A percentile compares a stretch with the other conserved stretches of the same genome.
phyloP scores from a whole-genome alignment of 1,284 basidiomycete genomes.

The Pisolithus thermaeus region DNA sequence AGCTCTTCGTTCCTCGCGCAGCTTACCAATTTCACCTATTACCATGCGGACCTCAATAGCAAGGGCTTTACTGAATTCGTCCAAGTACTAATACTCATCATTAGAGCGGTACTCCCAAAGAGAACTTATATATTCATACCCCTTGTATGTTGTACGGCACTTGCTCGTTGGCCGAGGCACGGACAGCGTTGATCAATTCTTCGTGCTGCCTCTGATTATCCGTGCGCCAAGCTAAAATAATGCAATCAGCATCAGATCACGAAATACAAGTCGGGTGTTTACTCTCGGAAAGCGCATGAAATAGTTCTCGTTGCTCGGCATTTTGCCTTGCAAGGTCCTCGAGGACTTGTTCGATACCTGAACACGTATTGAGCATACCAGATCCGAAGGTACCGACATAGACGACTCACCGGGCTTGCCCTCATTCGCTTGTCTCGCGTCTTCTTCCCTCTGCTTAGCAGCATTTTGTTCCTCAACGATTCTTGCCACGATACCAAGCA shows the following conservation, averaged over 20 bases:
- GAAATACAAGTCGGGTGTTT: slow-evolving; percentile 16
- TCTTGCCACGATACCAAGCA: slow-evolving; percentile 52
- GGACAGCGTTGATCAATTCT: slow-evolving; percentile 56
- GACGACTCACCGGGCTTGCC: slow-evolving; percentile 31
- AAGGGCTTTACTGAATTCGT: slow-evolving; percentile 75
- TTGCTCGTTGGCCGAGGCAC: slow-evolving; percentile 60
- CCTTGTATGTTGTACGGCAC: slow-evolving; percentile 73
- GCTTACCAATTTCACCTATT: slow-evolving; percentile 68
- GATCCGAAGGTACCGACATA: not conserved
- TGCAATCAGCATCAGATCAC: slow-evolving; percentile 6
- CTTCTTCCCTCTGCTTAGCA: slow-evolving; percentile 40
- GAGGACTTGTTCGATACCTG: slow-evolving; percentile 49
- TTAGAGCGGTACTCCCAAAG: slow-evolving; percentile 5
- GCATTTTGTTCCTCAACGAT: slow-evolving; percentile 48
- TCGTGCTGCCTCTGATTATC: slow-evolving; percentile 58
- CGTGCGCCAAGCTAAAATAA: slow-evolving; percentile 48
- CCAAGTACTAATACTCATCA: slow-evolving; percentile 48
- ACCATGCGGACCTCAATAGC: slow-evolving; percentile 75
- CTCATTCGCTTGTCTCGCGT: slow-evolving; percentile 41
- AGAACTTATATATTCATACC: slow-evolving; percentile 30
- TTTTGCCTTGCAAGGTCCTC: slow-evolving; percentile 49
- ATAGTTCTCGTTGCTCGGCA: slow-evolving; percentile 43
- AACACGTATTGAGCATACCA: slow-evolving; percentile 7
- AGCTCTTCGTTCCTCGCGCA: slow-evolving; percentile 65
- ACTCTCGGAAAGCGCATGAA: slow-evolving; percentile 50